Evolutionary conservation across 345 rosid species (phyloP), one percentile per base, ranked within the genome.

Genomic region (Carallia brachiata): DNA sequence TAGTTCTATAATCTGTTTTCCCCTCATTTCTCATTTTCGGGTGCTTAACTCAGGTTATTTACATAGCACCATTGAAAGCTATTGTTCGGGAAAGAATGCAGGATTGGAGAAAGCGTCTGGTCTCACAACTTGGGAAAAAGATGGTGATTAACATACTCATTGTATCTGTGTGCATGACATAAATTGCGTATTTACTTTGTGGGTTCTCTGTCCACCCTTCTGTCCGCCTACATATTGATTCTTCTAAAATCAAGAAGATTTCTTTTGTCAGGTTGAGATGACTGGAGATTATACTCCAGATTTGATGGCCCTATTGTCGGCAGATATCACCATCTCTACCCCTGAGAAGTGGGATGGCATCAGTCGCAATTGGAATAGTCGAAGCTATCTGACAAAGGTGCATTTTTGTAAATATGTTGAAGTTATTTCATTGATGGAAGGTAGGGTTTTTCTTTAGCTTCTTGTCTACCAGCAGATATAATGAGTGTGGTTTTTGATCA

Each of bases 301-400:
- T 84, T 81, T 90, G 84, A 87, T 85, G 80, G 96, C 97, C 72
- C 93, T 94, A 61, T 84, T 94, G 79, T 94, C 98, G 18, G 98
- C 98, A 48, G 98, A 94, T 82, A 86, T 94, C 73, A 94, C 91
- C 62, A 86, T 94, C 82, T 88, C 98, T 36, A 94, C 98, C 74
- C 98, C 98, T 63, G 98, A 94, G 76, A 94, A 94, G 81, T 94
- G 98, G 98, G 98, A 94, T 84, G 98, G 98, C 62, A 94, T 94
- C 62, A 94, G 98, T 79, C 98, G 98, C 69, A 94, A 94, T 72
- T 94, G 98, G 98, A 95, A 94, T 69, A 90, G 84, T 80, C 86
- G 98, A 80, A 86, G 93, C 86, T 94, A 94, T 79, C 97, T 94
- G 36, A 91, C 87, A 63, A 94, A 94, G 96, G 98, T 90, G 52